Base-by-base conservation (phyloP, 2,329 filamentous ascomycete species). In the Epichloe coenophiala region DNA sequence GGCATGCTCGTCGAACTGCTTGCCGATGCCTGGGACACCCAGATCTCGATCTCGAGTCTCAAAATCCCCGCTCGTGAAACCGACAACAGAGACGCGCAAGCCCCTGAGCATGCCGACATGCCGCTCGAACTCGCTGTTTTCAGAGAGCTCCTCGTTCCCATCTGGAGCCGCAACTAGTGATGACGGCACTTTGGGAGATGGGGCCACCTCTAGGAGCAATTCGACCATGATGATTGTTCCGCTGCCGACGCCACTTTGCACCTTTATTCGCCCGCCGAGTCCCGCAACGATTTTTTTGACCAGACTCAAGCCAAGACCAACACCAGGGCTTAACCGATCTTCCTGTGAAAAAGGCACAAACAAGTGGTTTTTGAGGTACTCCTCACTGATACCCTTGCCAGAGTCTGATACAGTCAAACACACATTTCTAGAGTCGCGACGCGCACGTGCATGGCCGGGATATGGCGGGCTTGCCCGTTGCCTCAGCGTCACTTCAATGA, bases 341-440 rank as follows among this genome's bases (percentile, higher is more conserved):
- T 86, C 83, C 54, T 87, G 83, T 0, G 71, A 64, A 53, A 86
- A 86, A 0, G 81, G 78, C 0, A 74, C 77, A 59, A 81, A 87
- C 0, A 86, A 62, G 15, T 74, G 71, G 6, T 77, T 73, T 17
- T 74, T 69, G 13, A 85, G 64, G 54, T 79, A 87, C 11, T 84
- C 77, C 5, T 76, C 68, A 0, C 74, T 75, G 37, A 87, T 87
- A 1, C 83, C 84, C 43, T 72, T 73, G 1, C 83, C 84, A 0
- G 83, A 82, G 56, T 87, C 83, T 0, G 70, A 68, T 2, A 87
- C 74, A 0, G 69, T 74, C 4, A 81, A 58, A 0, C 56, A 59
- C 2, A 68, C 57, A 15, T 51, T 50, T 12, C 53, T 49, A n/a
- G 56, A 49, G 0, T 50, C 38, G 15, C 49, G 44, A 13, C 23